Conservation (phyloP, 805 yeast species). For the Kurtzmaniella fragi region DNA sequence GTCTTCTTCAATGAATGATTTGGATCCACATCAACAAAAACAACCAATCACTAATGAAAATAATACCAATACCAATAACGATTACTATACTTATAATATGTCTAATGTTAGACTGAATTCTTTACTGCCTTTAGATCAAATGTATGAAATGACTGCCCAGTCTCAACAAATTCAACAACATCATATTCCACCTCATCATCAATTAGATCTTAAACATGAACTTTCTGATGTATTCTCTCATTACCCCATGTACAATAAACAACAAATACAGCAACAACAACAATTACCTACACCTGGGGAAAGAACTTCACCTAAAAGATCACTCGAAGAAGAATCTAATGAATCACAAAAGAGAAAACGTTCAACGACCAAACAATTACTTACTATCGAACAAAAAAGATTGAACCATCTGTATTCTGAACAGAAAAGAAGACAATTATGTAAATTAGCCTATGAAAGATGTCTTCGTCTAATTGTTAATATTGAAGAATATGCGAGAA, state of each 20-base stretch:
- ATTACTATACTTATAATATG: conserved; percentile 7
- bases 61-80: neutral
- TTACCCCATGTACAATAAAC: conserved; percentile 11
- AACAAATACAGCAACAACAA: conserved; percentile 2
- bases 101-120: too few species aligned
- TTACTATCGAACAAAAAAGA: conserved; percentile 35
- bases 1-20: conserved; percentile 2
- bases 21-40: conserved; percentile 4
- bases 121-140: too few species aligned
- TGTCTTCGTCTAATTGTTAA: conserved; percentile 36
- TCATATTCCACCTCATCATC: conserved; percentile 1
- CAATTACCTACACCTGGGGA: conserved; percentile 33
- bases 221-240: conserved; percentile 29
- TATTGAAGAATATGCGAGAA: conserved; percentile 27
- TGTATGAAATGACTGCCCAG: too few species aligned
- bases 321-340: conserved; percentile 4
- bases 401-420: conserved; percentile 39
- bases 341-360: conserved; percentile 20
- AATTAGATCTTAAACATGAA: conserved; percentile 20
- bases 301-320: conserved; percentile 12
- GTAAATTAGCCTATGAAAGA: conserved; percentile 41
- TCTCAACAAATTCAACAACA: too few species aligned
- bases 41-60: neutral
- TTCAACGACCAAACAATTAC: conserved; percentile 29
- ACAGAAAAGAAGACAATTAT: conserved; percentile 39